Conservation (phyloP, 306 rosid species). For the barrel medic (Medicago truncatula) region DNA sequence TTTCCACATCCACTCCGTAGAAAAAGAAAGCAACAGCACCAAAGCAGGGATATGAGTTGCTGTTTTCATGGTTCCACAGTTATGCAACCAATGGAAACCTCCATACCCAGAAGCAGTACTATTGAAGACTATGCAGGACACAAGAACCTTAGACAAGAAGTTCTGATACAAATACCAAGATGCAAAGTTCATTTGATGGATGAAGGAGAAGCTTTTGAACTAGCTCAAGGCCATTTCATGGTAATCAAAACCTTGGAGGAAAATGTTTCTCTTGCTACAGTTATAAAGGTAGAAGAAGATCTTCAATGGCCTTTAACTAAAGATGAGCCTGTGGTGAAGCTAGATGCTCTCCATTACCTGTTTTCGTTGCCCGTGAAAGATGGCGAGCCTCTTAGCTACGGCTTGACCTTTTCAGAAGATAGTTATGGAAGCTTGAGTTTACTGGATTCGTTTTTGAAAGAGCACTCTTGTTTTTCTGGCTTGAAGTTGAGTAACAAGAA, state of each 20-base stretch:
- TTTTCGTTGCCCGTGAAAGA: constrained; percentile 78
- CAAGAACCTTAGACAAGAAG: constrained; percentile 55
- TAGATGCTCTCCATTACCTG: constrained; percentile 68
- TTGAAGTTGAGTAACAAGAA: constrained; percentile 45
- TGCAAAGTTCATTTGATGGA: constrained; percentile 84
- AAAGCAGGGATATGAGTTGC: constrained; percentile 57
- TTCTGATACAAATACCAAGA: constrained; percentile 62
- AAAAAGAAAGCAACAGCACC: constrained; percentile 36
- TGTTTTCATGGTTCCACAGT: constrained; percentile 58
- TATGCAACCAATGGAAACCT: constrained; percentile 39
- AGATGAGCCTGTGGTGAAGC: constrained; percentile 94
- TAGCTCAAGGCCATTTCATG: constrained; percentile 71
- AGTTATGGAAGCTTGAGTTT: constrained; percentile 50
- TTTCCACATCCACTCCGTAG: constrained; percentile 35
- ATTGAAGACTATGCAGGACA: constrained; percentile 36
- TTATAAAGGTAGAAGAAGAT: constrained; percentile 71
- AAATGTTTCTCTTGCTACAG: constrained; percentile 69
- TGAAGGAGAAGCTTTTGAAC: constrained; percentile 76
- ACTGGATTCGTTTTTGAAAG: constrained; percentile 73
- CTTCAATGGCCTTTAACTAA: constrained; percentile 95
- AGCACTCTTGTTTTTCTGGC: constrained; percentile 76
- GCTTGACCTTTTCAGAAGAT: constrained; percentile 68
- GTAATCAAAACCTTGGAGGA: constrained; percentile 64
- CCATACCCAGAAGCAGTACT: constrained; percentile 6
- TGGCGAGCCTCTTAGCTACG: constrained; percentile 93